Conservation (phyloP, 192 early-diverging fungal genomes). For the Geosiphon pyriformis region DNA sequence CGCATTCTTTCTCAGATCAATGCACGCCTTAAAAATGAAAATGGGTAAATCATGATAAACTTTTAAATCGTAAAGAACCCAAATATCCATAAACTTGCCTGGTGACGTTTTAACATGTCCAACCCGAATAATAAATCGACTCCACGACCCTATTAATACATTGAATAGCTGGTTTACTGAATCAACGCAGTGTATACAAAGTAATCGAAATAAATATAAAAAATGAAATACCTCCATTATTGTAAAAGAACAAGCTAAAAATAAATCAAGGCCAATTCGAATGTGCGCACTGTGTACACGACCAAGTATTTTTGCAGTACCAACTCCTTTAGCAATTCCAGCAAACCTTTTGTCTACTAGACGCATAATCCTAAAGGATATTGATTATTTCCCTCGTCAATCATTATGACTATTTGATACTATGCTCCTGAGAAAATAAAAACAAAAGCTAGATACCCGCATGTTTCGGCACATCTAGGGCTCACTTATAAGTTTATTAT, state of each 20-base stretch:
- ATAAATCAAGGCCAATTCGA: slow-evolving; percentile 67
- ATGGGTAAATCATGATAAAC: not conserved
- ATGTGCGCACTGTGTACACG: slow-evolving; percentile 86
- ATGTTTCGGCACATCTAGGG: slow-evolving; percentile 16
- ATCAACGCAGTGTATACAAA: too few species aligned
- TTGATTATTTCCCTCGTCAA: slow-evolving; percentile 16
- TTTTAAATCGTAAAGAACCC: slow-evolving; percentile 3
- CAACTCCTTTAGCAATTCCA: slow-evolving; percentile 90
- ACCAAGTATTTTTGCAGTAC: slow-evolving; percentile 95
- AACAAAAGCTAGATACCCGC: slow-evolving; percentile 12
- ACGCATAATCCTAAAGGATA: slow-evolving; percentile 80
- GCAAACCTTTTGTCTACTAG: slow-evolving; percentile 83
- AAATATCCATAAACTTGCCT: slow-evolving; percentile 34
- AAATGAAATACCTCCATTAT: slow-evolving; percentile 65
- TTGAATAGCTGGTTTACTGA: too few species aligned
- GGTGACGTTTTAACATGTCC: slow-evolving; percentile 92
- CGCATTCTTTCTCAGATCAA: slow-evolving; percentile 80
- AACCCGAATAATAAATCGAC: slow-evolving; percentile 90
- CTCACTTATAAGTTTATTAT: too few species aligned
- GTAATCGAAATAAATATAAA: too few species aligned
- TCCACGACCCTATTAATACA: slow-evolving; percentile 57
- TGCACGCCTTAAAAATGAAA: slow-evolving; percentile 56
- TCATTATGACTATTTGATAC: too few species aligned
- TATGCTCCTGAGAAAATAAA: too few species aligned
- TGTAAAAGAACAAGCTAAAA: slow-evolving; percentile 83